These are phyloP conservation scores for Tripterygium wilfordii DNA, from an alignment of 177 flowering plant genomes.

Conservation along the genomic window DNA sequence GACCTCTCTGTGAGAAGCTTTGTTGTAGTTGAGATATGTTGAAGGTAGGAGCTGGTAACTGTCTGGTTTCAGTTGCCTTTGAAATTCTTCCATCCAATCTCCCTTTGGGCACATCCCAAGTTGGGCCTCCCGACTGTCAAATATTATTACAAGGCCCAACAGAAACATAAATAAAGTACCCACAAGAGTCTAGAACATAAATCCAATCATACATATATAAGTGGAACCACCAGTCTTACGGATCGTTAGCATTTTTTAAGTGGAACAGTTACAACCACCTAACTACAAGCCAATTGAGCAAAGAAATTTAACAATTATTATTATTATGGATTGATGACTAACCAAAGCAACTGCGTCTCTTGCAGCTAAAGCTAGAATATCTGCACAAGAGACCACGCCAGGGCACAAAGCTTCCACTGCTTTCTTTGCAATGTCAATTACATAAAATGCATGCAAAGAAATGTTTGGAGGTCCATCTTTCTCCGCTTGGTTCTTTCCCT, in stretches of 20 bases:
- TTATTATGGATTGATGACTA: slow-evolving; percentile 12
- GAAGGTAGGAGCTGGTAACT: slow-evolving; percentile 70
- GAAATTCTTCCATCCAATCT: slow-evolving; percentile 84
- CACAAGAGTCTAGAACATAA: too few species aligned
- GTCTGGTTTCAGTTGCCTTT: slow-evolving; percentile 60
- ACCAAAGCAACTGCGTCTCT: slow-evolving; percentile 81
- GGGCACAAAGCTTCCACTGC: slow-evolving; percentile 75
- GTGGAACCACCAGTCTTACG: too few species aligned
- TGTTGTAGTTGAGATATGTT: slow-evolving; percentile 70
- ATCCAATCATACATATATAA: too few species aligned
- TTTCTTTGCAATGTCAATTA: slow-evolving; percentile 72
- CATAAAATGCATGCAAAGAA: slow-evolving; percentile 83
- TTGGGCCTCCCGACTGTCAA: slow-evolving; percentile 79
- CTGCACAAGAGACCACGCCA: slow-evolving; percentile 96
- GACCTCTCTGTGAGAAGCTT: slow-evolving; percentile 82
- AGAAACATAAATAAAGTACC: too few species aligned
- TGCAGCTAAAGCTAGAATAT: slow-evolving; percentile 82
- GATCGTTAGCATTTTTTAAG: too few species aligned
- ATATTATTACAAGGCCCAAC: too few species aligned
- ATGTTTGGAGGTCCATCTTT: slow-evolving; percentile 87
- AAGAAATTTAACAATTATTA: too few species aligned
- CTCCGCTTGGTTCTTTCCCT: slow-evolving; percentile 54
- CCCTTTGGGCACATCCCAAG: slow-evolving; percentile 87
- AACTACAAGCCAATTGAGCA: too few species aligned
- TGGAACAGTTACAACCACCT: too few species aligned